These are phyloP conservation scores for Triticum monococcum DNA, from an alignment of 176 grass and related monocot species.

Conservation along the genomic window DNA sequence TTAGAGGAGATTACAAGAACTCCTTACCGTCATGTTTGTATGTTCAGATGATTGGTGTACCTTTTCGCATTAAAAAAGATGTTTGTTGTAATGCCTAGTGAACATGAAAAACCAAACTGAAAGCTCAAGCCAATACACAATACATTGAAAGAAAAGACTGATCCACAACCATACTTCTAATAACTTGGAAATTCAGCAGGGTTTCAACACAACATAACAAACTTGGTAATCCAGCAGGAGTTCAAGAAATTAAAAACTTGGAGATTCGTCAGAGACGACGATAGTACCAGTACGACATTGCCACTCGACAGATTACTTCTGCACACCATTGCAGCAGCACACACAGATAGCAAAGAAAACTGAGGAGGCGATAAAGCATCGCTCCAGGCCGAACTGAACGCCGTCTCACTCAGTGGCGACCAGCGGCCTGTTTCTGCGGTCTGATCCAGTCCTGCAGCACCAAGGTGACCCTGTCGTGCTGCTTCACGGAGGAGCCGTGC, in stretches of 20 bases:
- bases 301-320: not conserved
- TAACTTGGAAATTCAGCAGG: not conserved
- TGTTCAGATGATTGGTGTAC: constrained; percentile 28
- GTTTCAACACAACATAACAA: no score
- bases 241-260: no score
- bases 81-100: not conserved
- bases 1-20: not conserved
- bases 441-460: constrained; percentile 31
- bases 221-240: no score
- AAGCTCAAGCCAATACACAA: not conserved
- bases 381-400: not conserved
- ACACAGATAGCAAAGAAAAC: not conserved
- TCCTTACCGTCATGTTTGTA: not conserved
- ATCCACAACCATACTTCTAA: no score
- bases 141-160: no score
- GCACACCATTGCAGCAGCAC: not conserved
- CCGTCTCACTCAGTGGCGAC: not conserved
- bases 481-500: not conserved
- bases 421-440: not conserved
- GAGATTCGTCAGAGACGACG: no score
- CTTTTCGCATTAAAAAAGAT: no score
- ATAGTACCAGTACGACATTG: no score
- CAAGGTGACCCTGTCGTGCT: constrained; percentile 3
- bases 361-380: not conserved
- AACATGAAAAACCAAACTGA: not conserved